Base-by-base conservation (phyloP, 108 stramenopile species). In the Discostella stelligeroides region DNA sequence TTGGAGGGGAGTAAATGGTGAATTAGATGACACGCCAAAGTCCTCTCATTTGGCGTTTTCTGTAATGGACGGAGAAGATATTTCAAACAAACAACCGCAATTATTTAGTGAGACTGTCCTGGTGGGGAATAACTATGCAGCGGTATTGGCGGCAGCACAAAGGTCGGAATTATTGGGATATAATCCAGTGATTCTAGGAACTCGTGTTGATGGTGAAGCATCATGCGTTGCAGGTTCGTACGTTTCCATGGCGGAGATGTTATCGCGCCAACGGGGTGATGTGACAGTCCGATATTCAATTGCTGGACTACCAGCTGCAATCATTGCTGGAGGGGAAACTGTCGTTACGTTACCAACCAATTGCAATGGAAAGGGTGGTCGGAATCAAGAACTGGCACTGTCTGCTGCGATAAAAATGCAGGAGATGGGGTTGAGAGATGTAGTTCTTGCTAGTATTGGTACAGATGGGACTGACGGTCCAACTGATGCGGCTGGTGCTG, bases 391-490 rank as follows among this genome's bases (percentile, higher is more conserved):
- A 86, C 68, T 95, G 47, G 87, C 87, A 9, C 64, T 95, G 13
- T 73, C 85, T 25, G 90, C 88, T 23, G 91, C 90, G 17, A 47
- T 88, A 20, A 61, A 78, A 59, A 49, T 92, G 54, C 66, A 82
- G 0, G 61, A 81, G 56, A 55, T 88, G 40, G 67, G 63, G 9
- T 60, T 95, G 65, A 76, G 86, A 24, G 83, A 92, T 72, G 84
- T 91, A 15, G 85, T 91, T 21, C 23, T 92, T 21, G 87, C 87
- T 10, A 84, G 85, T 65, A 80, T 84, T 10, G 94, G 94, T 3
- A 92, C 94, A 8, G 94, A 95, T 77, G 94, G 94, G 7, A 92
- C 89, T 6, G 94, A 95, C 71, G 94, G 94, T 23, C 94, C 94
- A 11, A 95, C 91, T 11, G 91, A 95, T 83, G 94, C 94, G 12